Conservation (phyloP, 495 filamentous ascomycete species). For the Staphylotrichum longicolle region DNA sequence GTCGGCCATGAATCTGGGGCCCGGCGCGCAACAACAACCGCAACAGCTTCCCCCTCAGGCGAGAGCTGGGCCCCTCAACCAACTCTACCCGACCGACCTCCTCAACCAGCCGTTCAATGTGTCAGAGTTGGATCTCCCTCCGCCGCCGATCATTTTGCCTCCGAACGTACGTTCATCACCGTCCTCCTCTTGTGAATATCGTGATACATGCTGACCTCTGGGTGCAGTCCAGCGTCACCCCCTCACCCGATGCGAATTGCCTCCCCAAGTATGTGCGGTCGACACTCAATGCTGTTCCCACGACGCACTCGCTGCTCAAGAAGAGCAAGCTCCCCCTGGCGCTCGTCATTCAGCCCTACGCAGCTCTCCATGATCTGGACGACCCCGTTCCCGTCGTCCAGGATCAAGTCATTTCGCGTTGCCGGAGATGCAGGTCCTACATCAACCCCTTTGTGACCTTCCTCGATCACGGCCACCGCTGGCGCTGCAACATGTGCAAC, state of each 20-base stretch:
- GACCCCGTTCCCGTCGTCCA: conserved; percentile 88
- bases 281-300: conserved; percentile 89
- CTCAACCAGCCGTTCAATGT: conserved; percentile 91
- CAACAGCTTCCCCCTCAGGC: conserved; percentile 53
- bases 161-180: conserved; percentile 68
- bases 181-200: background rate
- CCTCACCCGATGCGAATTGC: conserved; percentile 89
- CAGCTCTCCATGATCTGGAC: conserved; percentile 85
- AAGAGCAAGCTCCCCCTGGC: conserved; percentile 95
- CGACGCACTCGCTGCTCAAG: conserved; percentile 86
- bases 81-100: conserved; percentile 87
- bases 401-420: conserved; percentile 96
- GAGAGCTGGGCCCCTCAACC: conserved; percentile 65
- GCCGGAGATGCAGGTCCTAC: conserved; percentile 90
- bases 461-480: conserved; percentile 93
- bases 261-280: conserved; percentile 93
- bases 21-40: conserved; percentile 51
- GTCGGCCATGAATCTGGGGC: conserved; percentile 70
- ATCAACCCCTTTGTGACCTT: conserved; percentile 98
- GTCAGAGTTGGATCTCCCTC: conserved; percentile 85
- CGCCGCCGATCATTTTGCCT: conserved; percentile 86
- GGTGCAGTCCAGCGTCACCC: conserved; percentile 79
- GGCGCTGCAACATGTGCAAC: conserved; percentile 99
- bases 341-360: conserved; percentile 93
- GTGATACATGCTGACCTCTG: conserved; percentile 28